These are phyloP conservation scores for Pulicaria dysenterica DNA, from an alignment of 129 eudicot genomes.

Conservation along the genomic window DNA sequence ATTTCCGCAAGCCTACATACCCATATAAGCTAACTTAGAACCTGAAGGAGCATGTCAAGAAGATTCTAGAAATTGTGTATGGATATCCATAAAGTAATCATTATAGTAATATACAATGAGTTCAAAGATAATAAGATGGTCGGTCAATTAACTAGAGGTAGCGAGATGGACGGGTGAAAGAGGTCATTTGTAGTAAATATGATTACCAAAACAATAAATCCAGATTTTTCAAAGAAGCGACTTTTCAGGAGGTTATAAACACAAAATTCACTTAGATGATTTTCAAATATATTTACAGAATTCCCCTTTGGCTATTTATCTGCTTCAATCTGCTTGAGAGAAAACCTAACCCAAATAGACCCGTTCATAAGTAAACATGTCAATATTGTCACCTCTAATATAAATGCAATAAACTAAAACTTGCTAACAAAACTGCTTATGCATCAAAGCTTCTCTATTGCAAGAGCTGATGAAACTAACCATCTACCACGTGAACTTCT, in stretches of 20 bases:
- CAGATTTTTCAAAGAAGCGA: not conserved
- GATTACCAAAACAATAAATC: not conserved
- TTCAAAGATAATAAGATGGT: not conserved
- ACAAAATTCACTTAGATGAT: not conserved
- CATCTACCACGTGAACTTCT: conserved; percentile 42
- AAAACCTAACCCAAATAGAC: not conserved
- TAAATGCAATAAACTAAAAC: conserved; percentile 11
- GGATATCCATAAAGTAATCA: conserved; percentile 6
- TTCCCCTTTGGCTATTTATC: not conserved
- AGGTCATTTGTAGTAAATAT: not conserved
- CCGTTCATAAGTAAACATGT: not conserved
- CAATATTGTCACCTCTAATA: not conserved
- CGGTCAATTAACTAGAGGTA: not conserved
- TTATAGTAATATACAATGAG: not conserved
- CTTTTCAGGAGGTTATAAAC: not conserved
- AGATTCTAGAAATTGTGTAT: not conserved
- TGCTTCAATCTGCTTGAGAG: not conserved
- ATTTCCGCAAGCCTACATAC: conserved; percentile 44
- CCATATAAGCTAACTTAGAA: conserved; percentile 6
- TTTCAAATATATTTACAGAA: not conserved
- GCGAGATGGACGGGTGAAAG: not conserved
- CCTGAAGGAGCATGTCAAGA: not conserved
- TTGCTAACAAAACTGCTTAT: not conserved
- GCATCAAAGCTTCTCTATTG: conserved; percentile 15
- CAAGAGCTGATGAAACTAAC: conserved; percentile 46